These are phyloP conservation scores for Sugiyamaella sp. DNA, from an alignment of 1,139 yeast genomes.

Conservation along the genomic window DNA sequence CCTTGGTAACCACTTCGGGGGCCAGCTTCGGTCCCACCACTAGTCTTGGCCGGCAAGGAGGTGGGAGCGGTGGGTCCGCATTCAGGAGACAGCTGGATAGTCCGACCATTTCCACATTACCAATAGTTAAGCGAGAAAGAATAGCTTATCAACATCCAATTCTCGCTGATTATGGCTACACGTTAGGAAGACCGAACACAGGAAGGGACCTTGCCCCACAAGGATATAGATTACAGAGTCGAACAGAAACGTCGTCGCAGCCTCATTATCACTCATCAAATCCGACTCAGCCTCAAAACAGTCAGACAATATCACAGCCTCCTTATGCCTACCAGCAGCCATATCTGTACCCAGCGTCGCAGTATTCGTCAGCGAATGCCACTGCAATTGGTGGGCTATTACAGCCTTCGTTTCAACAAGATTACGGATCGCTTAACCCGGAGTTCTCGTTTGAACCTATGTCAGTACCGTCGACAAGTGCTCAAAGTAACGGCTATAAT, in stretches of 20 bases:
- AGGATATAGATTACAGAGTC: slow-evolving; percentile 6
- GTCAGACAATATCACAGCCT: neutral
- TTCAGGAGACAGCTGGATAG: neutral
- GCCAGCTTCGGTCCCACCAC: neutral
- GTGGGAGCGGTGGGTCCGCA: no score
- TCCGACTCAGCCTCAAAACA: neutral
- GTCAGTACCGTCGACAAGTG: neutral
- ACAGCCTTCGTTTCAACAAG: slow-evolving; percentile 1
- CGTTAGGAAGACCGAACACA: neutral
- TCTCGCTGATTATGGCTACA: neutral
- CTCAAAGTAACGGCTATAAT: neutral
- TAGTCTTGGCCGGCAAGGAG: no score
- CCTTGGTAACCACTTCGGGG: neutral
- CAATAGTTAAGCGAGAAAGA: neutral
- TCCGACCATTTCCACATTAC: neutral
- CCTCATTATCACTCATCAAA: slow-evolving; percentile 17
- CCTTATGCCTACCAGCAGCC: slow-evolving; percentile 15
- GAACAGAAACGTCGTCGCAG: slow-evolving; percentile 16
- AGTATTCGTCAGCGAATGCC: neutral
- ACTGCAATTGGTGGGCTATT: no score
- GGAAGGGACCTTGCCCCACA: neutral
- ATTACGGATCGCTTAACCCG: neutral
- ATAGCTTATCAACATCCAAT: neutral
- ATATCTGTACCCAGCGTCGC: slow-evolving; percentile 1
- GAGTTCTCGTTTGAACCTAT: slow-evolving; percentile 13